These are phyloP conservation scores for Rutstroemia sp. DNA, from an alignment of 2,329 filamentous ascomycete genomes.

Conservation along the genomic window DNA sequence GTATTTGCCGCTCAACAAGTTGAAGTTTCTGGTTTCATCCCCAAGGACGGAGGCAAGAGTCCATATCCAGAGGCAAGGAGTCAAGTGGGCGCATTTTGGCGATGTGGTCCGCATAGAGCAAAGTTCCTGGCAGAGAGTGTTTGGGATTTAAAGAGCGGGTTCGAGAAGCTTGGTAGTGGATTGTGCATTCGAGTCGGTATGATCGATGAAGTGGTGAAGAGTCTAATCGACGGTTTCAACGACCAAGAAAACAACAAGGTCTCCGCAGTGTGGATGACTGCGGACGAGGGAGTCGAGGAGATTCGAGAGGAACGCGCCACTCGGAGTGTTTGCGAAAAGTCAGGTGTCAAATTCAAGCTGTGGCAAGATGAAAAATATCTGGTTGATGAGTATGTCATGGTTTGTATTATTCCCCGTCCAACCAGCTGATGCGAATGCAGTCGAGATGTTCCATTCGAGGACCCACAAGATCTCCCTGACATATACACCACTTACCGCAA, in stretches of 20 bases:
- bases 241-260: constrained; percentile 36
- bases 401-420: background rate
- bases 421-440: constrained; percentile 33
- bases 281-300: constrained; percentile 64
- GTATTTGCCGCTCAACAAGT: constrained; percentile 64
- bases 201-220: constrained; percentile 48
- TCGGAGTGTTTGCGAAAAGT: constrained; percentile 42
- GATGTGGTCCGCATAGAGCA: constrained; percentile 64
- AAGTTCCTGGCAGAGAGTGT: constrained; percentile 67
- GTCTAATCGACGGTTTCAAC: constrained; percentile 46
- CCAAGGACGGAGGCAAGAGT: constrained; percentile 35
- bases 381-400: constrained; percentile 62
- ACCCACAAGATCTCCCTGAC: constrained; percentile 57
- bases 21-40: constrained; percentile 68
- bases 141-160: constrained; percentile 60
- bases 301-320: constrained; percentile 54
- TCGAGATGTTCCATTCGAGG: constrained; percentile 54
- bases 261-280: constrained; percentile 65
- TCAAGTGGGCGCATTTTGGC: constrained; percentile 59
- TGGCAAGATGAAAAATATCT: constrained; percentile 75
- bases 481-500: constrained; percentile 72
- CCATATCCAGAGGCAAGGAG: constrained; percentile 66
- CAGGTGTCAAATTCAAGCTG: constrained; percentile 51
- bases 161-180: constrained; percentile 53
- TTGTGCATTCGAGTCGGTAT: constrained; percentile 58